Evolutionary conservation across 2,329 filamentous ascomycete genomes (phyloP), one percentile per base, ranked within the genome.

Genomic region (Cercospora brassicicola): DNA sequence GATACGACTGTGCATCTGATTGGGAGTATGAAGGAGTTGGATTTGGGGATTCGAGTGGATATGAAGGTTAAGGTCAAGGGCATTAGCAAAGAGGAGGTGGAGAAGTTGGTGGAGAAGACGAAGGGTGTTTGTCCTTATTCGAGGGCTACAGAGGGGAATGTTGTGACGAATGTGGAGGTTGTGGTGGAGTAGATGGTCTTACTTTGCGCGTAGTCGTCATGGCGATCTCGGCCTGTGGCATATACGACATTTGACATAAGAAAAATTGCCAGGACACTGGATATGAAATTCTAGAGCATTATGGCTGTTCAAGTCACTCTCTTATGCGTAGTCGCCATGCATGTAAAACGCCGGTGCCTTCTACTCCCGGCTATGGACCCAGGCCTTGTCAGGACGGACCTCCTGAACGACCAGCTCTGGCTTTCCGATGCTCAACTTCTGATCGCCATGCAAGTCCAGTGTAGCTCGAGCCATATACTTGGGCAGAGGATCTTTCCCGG

Each of bases 21-120:
- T 4, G 82, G 82, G 1, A 78, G 79, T 68, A 78, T 83, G 78
- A 82, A 82, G 75, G 73, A 77, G 64, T 74, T 82, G 15, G 82
- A 84, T 63, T 77, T 84, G 75, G 81, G 82, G 0, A 73, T 84
- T 48, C 71, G 80, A 3, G 82, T 83, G 2, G 78, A 83, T 28
- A 79, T 84, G 78, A 77, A 79, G 51, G 78, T 83, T 13, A 79
- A 76, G 73, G 68, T 76, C 60, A 76, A 78, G 73, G 75, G 75
- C 4, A 65, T 75, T 28, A 63, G 68, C 8, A 73, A 78, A 67
- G 74, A 73, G 39, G 72, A 80, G 15, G 45, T 80, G 18, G 74
- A 80, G 68, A 78, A 79, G 73, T 71, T 80, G 5, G 76, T 80
- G 20, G 60, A 73, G 2, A 76, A 77, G 74, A 77, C 79, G 51